Percentiles rank a stretch among this genome's conserved stretches.
Evolutionary conservation across 257 asterid genomes (phyloP).

Genomic region (Przewalskia tangutica): DNA sequence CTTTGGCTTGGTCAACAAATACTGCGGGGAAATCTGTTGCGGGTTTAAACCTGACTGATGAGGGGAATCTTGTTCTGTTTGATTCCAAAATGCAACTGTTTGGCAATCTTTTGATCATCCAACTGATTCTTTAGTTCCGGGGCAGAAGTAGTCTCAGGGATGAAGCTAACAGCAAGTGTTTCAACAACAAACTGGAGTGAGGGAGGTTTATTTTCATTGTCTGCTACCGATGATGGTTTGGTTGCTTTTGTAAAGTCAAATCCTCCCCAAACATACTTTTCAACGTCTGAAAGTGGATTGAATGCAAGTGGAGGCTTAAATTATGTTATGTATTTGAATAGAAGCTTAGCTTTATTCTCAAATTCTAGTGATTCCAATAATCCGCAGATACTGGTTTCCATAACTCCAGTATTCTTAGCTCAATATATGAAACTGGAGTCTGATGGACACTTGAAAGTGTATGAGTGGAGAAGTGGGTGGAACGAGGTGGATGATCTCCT

Average conservation of each 20-base stretch:
- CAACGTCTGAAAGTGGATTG: rapidly evolving
- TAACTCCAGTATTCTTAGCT: slow-evolving; percentile 16
- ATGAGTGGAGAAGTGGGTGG: slow-evolving; percentile 27
- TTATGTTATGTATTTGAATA: slow-evolving; percentile 28
- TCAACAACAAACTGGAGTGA: slow-evolving; percentile 24
- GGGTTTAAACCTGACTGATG: slow-evolving; percentile 28
- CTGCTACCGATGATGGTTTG: slow-evolving; percentile 13
- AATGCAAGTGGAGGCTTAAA: slow-evolving; percentile 12
- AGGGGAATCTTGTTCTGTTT: slow-evolving; percentile 30
- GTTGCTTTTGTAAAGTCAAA: slow-evolving; percentile 11
- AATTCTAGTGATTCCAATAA: slow-evolving; percentile 11
- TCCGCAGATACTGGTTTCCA: neutral
- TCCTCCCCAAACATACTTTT: slow-evolving; percentile 25
- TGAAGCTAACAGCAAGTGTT: slow-evolving; percentile 21
- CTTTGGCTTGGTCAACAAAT: slow-evolving; percentile 37
- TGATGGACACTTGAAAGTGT: slow-evolving; percentile 35
- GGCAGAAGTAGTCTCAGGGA: slow-evolving; percentile 29
- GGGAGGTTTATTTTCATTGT: slow-evolving; percentile 15
- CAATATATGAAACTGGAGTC: slow-evolving; percentile 31
- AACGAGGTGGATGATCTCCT: slow-evolving; percentile 16
- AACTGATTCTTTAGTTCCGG: slow-evolving; percentile 29
- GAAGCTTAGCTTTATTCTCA: slow-evolving; percentile 25
- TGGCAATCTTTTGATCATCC: slow-evolving; percentile 48
- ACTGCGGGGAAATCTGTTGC: slow-evolving; percentile 24
- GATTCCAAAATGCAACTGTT: slow-evolving; percentile 12